Conservation (phyloP, 768 basidiomycete species). For the Lactifluus hygrophoroides region DNA sequence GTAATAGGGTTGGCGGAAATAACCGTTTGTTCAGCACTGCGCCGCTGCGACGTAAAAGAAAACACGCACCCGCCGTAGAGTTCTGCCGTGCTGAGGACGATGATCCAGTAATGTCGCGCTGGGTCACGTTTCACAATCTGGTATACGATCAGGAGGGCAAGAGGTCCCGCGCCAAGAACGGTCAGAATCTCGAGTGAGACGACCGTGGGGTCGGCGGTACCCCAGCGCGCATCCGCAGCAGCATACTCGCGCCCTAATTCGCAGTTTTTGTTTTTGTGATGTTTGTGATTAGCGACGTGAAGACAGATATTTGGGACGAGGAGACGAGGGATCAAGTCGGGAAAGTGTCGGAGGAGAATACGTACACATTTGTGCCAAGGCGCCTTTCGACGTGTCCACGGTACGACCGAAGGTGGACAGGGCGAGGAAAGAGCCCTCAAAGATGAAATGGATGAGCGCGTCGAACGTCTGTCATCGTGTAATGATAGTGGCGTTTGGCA, state of each 20-base stretch:
- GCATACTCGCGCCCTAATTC: conserved; percentile 74
- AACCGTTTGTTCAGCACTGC: too few species aligned
- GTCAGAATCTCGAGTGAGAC: conserved; percentile 81
- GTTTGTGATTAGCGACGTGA: neutral
- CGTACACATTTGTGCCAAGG: conserved; percentile 70
- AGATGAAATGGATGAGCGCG: conserved; percentile 67
- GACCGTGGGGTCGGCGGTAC: conserved; percentile 64
- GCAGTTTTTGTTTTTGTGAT: neutral
- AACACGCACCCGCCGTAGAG: conserved; percentile 60
- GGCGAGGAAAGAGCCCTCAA: conserved; percentile 77
- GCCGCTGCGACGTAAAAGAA: too few species aligned
- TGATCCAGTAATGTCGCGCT: conserved; percentile 69
- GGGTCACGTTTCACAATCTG: conserved; percentile 58
- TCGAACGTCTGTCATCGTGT: conserved; percentile 73
- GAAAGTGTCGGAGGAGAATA: conserved; percentile 10
- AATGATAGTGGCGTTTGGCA: too few species aligned
- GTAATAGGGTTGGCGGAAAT: too few species aligned
- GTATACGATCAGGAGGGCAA: conserved; percentile 64
- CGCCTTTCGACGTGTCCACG: conserved; percentile 59
- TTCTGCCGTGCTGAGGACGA: conserved; percentile 68
- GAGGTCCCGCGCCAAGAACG: conserved; percentile 66
- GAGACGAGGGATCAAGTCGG: neutral
- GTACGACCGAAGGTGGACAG: conserved; percentile 65
- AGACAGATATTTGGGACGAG: neutral
- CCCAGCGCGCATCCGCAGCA: conserved; percentile 77